Percentiles rank a stretch among this genome's conserved stretches.
phyloP scores from a whole-genome alignment of 148 eudicot genomes.

The Chenopodium album region DNA sequence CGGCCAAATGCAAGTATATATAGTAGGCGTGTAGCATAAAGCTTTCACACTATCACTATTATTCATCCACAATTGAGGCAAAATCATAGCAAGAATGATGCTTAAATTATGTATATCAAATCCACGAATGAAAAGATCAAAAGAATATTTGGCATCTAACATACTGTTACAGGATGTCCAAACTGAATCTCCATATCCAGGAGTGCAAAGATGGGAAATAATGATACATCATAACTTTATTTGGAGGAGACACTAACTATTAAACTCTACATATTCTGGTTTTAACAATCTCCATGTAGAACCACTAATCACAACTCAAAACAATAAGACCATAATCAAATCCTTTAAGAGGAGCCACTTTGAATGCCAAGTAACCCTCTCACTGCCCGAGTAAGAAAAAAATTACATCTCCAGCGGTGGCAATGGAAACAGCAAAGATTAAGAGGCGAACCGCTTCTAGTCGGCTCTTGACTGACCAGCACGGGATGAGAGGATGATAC shows the following conservation, averaged over 20 bases:
- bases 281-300: conserved; percentile 22
- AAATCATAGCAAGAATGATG: not conserved
- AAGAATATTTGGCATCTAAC: conserved; percentile 25
- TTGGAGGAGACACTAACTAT: conserved; percentile 24
- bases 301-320: conserved; percentile 23
- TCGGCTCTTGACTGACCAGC: conserved; percentile 65
- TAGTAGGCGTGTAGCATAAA: not conserved
- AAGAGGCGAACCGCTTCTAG: conserved; percentile 22
- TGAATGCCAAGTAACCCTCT: conserved; percentile 26
- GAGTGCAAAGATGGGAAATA: conserved; percentile 25
- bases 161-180: conserved; percentile 29
- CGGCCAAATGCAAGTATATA: not conserved
- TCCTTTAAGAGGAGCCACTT: conserved; percentile 24
- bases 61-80: not conserved
- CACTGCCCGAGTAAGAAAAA: conserved; percentile 23
- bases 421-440: not conserved
- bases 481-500: conserved; percentile 56
- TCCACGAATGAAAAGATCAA: conserved; percentile 8
- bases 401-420: conserved; percentile 26
- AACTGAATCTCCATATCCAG: conserved; percentile 34
- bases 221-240: conserved; percentile 32
- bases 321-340: conserved; percentile 20
- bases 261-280: conserved; percentile 29
- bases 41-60: not conserved
- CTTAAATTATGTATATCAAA: not conserved